Evolutionary conservation across 2,329 filamentous ascomycete species (phyloP), one percentile per base, ranked within the genome.

Genomic region (Sclerotinia glacialis): DNA sequence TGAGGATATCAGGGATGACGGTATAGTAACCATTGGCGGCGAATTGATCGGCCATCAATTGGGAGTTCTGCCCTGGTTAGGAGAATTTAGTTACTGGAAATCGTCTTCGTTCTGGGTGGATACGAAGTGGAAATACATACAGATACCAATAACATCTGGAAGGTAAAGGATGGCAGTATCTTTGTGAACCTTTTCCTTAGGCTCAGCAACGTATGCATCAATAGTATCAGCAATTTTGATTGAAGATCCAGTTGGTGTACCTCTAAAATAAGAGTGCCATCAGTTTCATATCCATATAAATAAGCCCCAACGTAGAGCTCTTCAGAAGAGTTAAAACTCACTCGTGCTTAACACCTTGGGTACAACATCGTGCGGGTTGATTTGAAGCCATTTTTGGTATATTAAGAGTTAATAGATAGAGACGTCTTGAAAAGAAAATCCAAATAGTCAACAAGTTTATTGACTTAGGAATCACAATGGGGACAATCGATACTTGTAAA

Each of bases 31-130:
- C 90, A 76, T 89, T 89, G 70, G 85, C 85, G 67, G 91, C 91
- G 76, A 84, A 90, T 74, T 90, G 85, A 80, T 93, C 91, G 68
- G 90, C 90, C 72, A 92, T 84, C 69, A 90, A 80, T 78, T 88
- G 78, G 74, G 80, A 79, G 77, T 89, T 87, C 68, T 84, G 80
- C 81, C 81, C 63, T 65, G 23, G 4, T 46, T 34, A 4, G 12
- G 14, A 18, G 44, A 18, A 12, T 31, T 63, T 54, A 85, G 54
- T 52, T 37, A 28, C 18, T 52, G 23, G 55, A 5, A 21, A n/a
- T 18, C 23, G 16, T 2, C 40, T 42, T 46, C 12, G 7, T 1
- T 28, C 3, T 63, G 18, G 12, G 7, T 28, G 14, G 18, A 5
- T 3, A 21, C 1, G 31, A 40, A 18, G 37, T 21, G 26, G 3